Conservation (phyloP, 208 protist species). For the Trichomonas gallinae region DNA sequence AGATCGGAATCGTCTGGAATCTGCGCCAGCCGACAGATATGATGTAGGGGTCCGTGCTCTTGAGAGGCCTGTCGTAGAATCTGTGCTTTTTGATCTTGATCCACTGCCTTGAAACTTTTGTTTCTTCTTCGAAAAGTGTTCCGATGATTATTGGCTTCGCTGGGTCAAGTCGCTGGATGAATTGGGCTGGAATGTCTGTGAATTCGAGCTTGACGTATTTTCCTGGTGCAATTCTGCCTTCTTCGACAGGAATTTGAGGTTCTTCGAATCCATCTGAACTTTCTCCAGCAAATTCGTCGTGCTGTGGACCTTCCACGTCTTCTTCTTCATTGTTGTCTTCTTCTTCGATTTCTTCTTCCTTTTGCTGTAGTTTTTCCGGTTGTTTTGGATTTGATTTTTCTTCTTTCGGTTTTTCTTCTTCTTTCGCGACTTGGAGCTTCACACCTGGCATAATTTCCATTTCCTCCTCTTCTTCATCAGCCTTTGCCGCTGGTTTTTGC, state of each 20-base stretch:
- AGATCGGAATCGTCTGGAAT: conserved; percentile 67
- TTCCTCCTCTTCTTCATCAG: conserved; percentile 56
- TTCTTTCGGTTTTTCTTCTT: conserved; percentile 26
- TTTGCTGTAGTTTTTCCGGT: conserved; percentile 48
- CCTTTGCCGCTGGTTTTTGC: background rate
- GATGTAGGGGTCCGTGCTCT: conserved; percentile 91
- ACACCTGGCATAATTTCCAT: conserved; percentile 33
- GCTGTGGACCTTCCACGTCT: conserved; percentile 53
- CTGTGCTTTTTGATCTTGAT: conserved; percentile 85
- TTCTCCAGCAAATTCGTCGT: conserved; percentile 24
- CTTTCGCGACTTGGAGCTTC: conserved; percentile 50
- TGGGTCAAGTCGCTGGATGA: conserved; percentile 51
- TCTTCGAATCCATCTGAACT: conserved; percentile 20
- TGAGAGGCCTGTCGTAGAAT: conserved; percentile 84
- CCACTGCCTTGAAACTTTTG: conserved; percentile 66
- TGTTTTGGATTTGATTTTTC: conserved; percentile 31
- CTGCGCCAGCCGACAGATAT: conserved; percentile 95
- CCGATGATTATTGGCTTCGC: conserved; percentile 41
- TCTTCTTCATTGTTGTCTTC: conserved; percentile 39
- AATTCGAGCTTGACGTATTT: conserved; percentile 85
- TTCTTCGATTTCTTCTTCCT: conserved; percentile 38
- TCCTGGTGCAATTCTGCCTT: conserved; percentile 42
- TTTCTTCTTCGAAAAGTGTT: conserved; percentile 72
- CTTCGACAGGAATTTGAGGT: background rate
- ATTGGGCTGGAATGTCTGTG: conserved; percentile 75